Conservation (phyloP, 108 stramenopile species). For the Discostella stelligeroides region DNA sequence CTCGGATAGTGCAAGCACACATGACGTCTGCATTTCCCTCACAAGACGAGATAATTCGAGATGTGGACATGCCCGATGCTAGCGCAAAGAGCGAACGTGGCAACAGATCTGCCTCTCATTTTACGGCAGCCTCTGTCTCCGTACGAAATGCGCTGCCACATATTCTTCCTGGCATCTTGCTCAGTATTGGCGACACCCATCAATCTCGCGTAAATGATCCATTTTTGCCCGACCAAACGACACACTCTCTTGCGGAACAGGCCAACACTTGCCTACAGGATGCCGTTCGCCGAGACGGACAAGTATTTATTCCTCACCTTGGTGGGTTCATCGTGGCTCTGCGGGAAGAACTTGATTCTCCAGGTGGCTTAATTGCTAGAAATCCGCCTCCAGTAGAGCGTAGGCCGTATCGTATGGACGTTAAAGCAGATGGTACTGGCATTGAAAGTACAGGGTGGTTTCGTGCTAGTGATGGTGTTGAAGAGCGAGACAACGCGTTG, state of each 20-base stretch:
- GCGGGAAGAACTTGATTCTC: conserved; percentile 85
- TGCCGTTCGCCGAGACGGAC: conserved; percentile 77
- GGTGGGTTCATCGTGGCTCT: conserved; percentile 85
- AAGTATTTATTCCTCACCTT: conserved; percentile 79
- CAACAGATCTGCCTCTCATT: conserved; percentile 15
- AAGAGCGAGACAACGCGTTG: conserved; percentile 63
- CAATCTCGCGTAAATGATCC: conserved; percentile 63
- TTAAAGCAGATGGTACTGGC: conserved; percentile 77
- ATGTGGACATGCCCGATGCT: conserved; percentile 13
- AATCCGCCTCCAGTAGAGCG: conserved; percentile 82
- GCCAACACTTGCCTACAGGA: conserved; percentile 79
- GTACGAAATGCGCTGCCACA: conserved; percentile 84
- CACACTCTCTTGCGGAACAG: conserved; percentile 80
- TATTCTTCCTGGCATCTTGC: conserved; percentile 81
- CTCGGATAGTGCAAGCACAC: conserved; percentile 85
- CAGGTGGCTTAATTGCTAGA: conserved; percentile 72
- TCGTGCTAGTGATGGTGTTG: conserved; percentile 57
- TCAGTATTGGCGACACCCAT: conserved; percentile 79
- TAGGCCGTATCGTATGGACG: conserved; percentile 82
- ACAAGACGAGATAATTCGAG: conserved; percentile 22
- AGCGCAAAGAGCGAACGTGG: conserved; percentile 19
- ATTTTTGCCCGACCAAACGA: conserved; percentile 85
- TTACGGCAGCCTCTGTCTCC: conserved; percentile 73
- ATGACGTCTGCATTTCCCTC: conserved; percentile 48
- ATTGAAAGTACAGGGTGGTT: conserved; percentile 91